phyloP scores from a whole-genome alignment of 2,329 filamentous ascomycete genomes.

The Dactylellina cionopaga region DNA sequence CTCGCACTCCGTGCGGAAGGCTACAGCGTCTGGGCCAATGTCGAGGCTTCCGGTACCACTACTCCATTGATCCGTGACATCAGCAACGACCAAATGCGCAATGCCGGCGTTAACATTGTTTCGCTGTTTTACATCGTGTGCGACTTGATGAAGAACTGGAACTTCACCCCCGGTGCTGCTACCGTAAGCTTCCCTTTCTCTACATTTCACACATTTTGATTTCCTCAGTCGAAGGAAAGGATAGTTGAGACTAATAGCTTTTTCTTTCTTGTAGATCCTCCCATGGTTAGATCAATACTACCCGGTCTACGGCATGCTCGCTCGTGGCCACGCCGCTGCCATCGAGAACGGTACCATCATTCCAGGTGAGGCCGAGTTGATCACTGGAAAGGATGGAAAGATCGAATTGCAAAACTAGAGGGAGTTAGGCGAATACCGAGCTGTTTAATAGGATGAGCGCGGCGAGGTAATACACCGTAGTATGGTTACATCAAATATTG shows the following conservation, averaged over 20 bases:
- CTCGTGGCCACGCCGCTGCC: slow-evolving; percentile 70
- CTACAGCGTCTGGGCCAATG: slow-evolving; percentile 78
- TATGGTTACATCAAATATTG: too few species aligned
- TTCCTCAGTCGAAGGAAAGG: slow-evolving; percentile 52
- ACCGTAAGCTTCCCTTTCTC: slow-evolving; percentile 21
- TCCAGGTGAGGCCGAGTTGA: slow-evolving; percentile 65
- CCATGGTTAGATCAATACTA: slow-evolving; percentile 63
- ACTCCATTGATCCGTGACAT: slow-evolving; percentile 70
- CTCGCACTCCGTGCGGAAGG: slow-evolving; percentile 76
- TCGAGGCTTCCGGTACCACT: slow-evolving; percentile 76
- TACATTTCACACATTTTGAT: neutral
- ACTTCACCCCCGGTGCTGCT: slow-evolving; percentile 63
- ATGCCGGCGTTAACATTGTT: slow-evolving; percentile 73
- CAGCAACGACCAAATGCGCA: slow-evolving; percentile 73
- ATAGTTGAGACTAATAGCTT: neutral
- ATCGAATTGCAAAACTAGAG: slow-evolving; percentile 26
- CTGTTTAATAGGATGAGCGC: too few species aligned
- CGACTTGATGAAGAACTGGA: slow-evolving; percentile 78
- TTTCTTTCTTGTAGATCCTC: slow-evolving; percentile 27
- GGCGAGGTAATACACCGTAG: too few species aligned
- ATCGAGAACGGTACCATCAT: slow-evolving; percentile 70
- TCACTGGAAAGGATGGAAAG: slow-evolving; percentile 35
- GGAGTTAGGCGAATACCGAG: neutral
- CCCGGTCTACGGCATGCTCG: slow-evolving; percentile 73
- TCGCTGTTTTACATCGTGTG: slow-evolving; percentile 72